Percentiles rank a stretch among this genome's conserved stretches.
Evolutionary conservation across 2,329 filamentous ascomycete species (phyloP).

Genomic region (Clarireedia paspali): DNA sequence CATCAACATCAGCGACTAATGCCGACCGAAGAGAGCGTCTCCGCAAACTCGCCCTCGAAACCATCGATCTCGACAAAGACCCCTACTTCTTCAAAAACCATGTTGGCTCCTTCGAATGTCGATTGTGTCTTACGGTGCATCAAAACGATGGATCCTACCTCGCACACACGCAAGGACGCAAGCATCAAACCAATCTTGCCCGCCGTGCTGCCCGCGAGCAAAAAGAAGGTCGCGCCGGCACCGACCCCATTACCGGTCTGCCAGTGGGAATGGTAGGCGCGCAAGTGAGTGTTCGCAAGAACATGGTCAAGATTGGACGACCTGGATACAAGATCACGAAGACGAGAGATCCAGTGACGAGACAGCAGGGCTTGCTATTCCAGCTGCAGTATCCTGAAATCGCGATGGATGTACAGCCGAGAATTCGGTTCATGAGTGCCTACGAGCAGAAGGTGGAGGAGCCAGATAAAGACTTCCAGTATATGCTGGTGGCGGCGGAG

Average conservation of each 20-base stretch:
- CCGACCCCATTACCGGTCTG: conserved; percentile 60
- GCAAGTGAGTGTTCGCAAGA: conserved; percentile 57
- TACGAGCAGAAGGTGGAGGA: conserved; percentile 95
- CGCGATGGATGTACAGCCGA: conserved; percentile 62
- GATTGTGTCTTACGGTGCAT: conserved; percentile 93
- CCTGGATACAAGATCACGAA: conserved; percentile 99
- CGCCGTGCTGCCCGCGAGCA: conserved; percentile 92
- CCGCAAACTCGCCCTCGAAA: conserved; percentile 95
- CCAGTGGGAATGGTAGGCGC: conserved; percentile 69
- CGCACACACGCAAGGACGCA: conserved; percentile 95
- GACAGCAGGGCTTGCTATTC: conserved; percentile 88
- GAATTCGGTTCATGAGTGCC: conserved; percentile 94
- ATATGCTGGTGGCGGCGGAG: conserved; percentile 88
- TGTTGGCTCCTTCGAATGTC: conserved; percentile 95
- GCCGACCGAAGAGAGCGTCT: conserved; percentile 95
- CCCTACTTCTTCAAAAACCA: conserved; percentile 99
- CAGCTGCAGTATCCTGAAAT: conserved; percentile 96
- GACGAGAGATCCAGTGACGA: conserved; percentile 77
- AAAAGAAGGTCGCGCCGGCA: conserved; percentile 66
- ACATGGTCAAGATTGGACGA: conserved; percentile 88
- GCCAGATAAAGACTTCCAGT: conserved; percentile 90
- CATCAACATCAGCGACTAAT: conserved; percentile 87
- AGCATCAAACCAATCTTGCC: conserved; percentile 97
- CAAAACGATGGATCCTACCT: conserved; percentile 99
- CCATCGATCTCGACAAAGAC: conserved; percentile 98